Conservation (phyloP, 192 early-diverging fungal species). For the Entophlyctis luteolus region DNA sequence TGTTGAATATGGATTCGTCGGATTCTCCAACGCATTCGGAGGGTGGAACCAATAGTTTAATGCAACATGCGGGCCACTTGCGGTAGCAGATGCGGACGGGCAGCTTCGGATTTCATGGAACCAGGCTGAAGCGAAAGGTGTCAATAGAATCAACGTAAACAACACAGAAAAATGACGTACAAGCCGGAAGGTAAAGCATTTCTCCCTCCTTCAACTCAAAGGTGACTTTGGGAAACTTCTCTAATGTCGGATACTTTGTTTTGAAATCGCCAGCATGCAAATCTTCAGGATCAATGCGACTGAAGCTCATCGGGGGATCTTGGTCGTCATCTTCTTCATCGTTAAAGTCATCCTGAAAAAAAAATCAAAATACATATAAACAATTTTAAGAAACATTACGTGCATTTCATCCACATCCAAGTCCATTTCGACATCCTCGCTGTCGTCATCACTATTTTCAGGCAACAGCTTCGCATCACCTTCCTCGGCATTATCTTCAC, state of each 20-base stretch:
- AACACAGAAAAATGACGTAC: slow-evolving; percentile 17
- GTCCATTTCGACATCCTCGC: slow-evolving; percentile 20
- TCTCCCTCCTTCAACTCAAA: slow-evolving; percentile 33
- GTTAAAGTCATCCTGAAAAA: slow-evolving; percentile 17
- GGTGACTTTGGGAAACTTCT: slow-evolving; percentile 10
- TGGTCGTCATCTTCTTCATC: not conserved
- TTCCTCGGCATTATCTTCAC: slow-evolving; percentile 4
- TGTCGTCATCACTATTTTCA: slow-evolving; percentile 2
- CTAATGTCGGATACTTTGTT: slow-evolving; percentile 2
- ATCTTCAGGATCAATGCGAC: slow-evolving; percentile 14
- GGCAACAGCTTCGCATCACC: not conserved
- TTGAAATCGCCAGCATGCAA: not conserved
- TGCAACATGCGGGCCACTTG: slow-evolving; percentile 26
- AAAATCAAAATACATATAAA: not conserved
- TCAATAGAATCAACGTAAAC: slow-evolving; percentile 5
- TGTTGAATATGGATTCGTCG: slow-evolving; percentile 26
- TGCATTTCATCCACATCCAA: slow-evolving; percentile 10
- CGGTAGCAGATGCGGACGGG: not conserved
- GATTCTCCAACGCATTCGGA: slow-evolving; percentile 3
- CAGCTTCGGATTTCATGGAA: slow-evolving; percentile 32
- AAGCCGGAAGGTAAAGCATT: slow-evolving; percentile 35
- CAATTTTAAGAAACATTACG: not conserved
- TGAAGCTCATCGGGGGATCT: slow-evolving; percentile 34
- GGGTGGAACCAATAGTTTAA: slow-evolving; percentile 40
- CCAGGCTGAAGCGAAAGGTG: slow-evolving; percentile 25